Evolutionary conservation across 768 basidiomycete genomes (phyloP), one percentile per base, ranked within the genome.

Genomic region (Neoboletus subvelutipes): DNA sequence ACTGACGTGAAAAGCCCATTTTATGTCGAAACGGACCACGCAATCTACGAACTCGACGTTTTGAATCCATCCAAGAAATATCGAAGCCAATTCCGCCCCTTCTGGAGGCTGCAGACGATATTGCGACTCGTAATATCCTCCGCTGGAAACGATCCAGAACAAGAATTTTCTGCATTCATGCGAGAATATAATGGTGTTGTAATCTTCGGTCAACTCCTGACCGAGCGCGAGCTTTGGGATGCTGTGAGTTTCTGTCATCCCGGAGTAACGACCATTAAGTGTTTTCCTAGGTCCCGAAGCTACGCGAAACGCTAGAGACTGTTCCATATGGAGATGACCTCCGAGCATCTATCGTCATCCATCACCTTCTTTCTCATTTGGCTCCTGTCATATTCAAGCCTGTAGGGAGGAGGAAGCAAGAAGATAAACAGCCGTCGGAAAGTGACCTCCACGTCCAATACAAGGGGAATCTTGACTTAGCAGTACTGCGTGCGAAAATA

Each of bases 1-100:
- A 9, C 54, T 52, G 39, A 52, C 22, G 33, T 45, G 51, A 46
- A 22, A 60, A 90, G 89, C 18, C 81, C 86, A 1, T 70, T 90
- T 11, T 88, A 77, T 56, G 75, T 92, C 24, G 83, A 89, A 61
- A 90, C 89, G 0, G 59, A 75, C 18, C 79, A 76, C 52, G 85
- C 86, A 0, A 84, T 82, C 77, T 90, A 90, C 66, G 78, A 82
- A 34, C 71, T 91, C 28, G 69, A 73, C 18, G 62, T 51, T 8
- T 11, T 22, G 33, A 50, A 37, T 0, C 83, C 88, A 0, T 76
- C 81, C 2, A 62, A 65, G 20, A 61, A 55, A 22, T 91, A 90
- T 54, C 59, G 62, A 10, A 60, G 41, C 11, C 52, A 55, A 24
- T 84, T 79, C 50, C 64, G 69, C 24, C 64, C 78, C 4, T 90